Evolutionary conservation across 140 eudicot genomes (phyloP).

Genomic region (Senecio squalidus): DNA sequence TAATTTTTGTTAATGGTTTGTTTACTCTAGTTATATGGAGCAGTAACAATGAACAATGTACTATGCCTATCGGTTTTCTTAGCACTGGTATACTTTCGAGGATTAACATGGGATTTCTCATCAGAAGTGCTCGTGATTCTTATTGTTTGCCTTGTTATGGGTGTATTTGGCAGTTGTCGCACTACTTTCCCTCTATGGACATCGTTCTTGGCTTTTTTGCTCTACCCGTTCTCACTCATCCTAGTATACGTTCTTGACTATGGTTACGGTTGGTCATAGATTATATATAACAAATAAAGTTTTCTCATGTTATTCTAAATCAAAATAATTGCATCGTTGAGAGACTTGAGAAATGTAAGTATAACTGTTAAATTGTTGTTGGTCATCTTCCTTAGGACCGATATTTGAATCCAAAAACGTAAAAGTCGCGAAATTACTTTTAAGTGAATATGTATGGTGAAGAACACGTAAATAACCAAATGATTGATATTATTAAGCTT

Average conservation of each 20-base stretch:
- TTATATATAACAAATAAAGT: background rate
- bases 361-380: too few species aligned
- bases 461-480: too few species aligned
- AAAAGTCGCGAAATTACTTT: too few species aligned
- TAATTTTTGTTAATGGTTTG: conserved; percentile 14
- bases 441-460: too few species aligned
- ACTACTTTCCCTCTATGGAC: conserved; percentile 98
- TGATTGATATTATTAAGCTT: too few species aligned
- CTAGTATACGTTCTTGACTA: conserved; percentile 90
- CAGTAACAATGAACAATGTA: conserved; percentile 85
- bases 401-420: too few species aligned
- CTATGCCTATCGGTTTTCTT: conserved; percentile 85
- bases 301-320: background rate
- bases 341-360: background rate
- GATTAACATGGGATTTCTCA: conserved; percentile 87
- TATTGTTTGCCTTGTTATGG: conserved; percentile 85
- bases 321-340: conserved; percentile 13
- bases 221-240: conserved; percentile 79
- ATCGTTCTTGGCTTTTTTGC: conserved; percentile 59
- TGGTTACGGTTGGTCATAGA: conserved; percentile 81
- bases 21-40: conserved; percentile 73
- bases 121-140: conserved; percentile 81
- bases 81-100: conserved; percentile 79
- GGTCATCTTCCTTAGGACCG: too few species aligned
- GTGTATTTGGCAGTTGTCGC: conserved; percentile 66